Conservation (phyloP, 2,329 filamentous ascomycete genomes). For the Scleromitrula shiraiana region DNA sequence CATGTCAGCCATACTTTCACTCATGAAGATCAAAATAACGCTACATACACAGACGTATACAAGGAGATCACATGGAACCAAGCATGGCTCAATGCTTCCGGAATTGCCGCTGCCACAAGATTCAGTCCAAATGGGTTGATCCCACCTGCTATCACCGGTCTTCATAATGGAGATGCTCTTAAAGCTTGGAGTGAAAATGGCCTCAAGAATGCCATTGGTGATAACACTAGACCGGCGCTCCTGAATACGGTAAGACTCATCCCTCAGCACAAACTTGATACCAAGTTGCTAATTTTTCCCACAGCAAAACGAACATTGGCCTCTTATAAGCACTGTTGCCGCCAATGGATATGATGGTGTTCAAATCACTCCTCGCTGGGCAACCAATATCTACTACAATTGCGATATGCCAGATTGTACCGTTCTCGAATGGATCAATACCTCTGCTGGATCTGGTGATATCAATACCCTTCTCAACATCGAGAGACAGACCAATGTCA, state of each 20-base stretch:
- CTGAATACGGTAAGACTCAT: constrained; percentile 39
- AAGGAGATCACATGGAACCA: constrained; percentile 54
- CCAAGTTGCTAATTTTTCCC: background rate
- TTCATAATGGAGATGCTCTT: constrained; percentile 57
- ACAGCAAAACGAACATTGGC: constrained; percentile 39
- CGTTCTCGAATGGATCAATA: constrained; percentile 50
- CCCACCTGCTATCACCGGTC: constrained; percentile 54
- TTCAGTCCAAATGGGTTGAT: constrained; percentile 50
- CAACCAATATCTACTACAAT: constrained; percentile 57
- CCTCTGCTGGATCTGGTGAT: constrained; percentile 44
- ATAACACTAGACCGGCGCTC: constrained; percentile 50
- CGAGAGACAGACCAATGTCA: constrained; percentile 44
- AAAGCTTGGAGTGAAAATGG: constrained; percentile 51
- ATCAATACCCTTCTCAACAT: constrained; percentile 43
- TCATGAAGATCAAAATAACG: constrained; percentile 50
- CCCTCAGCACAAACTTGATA: background rate
- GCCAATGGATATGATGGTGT: constrained; percentile 48
- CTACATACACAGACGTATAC: constrained; percentile 47
- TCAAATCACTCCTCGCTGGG: constrained; percentile 50
- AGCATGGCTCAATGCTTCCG: constrained; percentile 47
- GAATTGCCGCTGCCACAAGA: constrained; percentile 37
- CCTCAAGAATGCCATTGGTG: constrained; percentile 53
- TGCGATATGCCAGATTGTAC: constrained; percentile 50
- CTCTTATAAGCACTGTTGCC: constrained; percentile 42
- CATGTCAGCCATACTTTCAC: constrained; percentile 57